Base-by-base conservation (phyloP, 78 protist genomes). In the Cavenderia fasciculata region DNA sequence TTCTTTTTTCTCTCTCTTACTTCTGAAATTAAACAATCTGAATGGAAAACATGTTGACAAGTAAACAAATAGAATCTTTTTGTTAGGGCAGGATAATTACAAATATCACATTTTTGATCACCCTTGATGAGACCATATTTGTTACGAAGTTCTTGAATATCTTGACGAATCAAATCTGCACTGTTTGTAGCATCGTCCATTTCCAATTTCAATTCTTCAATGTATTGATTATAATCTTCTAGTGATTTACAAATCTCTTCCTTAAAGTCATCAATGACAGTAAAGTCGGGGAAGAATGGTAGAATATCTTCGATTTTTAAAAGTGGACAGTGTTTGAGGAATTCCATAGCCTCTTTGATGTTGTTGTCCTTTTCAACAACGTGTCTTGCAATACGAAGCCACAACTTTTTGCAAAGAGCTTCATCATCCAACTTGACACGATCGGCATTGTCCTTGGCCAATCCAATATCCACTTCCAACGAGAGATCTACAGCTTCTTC, bases 271-370 rank as follows among this genome's bases (percentile, higher is more conserved):
- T 98, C 97, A 59, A 98, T 97, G 18, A 57, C 75, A 1, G 88
- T 77, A 69, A 97, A 97, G 41, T 98, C 98, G 18, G 98, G 97
- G 66, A 98, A 97, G 96, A 96, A 96, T 23, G 98, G 99, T 41
- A 98, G 84, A 29, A 98, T 92, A 68, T 98, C 99, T 79, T 98
- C 99, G 40, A 98, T 86, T 57, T 84, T 94, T n/a, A 98, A 46
- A 31, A 95, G 36, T 5, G 75, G 70, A 65, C 96, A 71, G 47
- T 92, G 76, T 1, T 73, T 25, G 8, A 97, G 47, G 59, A 96
- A 95, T 16, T 95, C 95, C 94, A 97, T 94, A 19, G 97, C 98
- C 85, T 56, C 76, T 27, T 87, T 57, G 82, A 87, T 97, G 51
- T 96, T 75, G 10, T 66, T 47, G 29, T 94, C 74, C 27, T 94